Evolutionary conservation across 169 alveolate species (phyloP).

Genomic region (Plasmodium vivax): DNA sequence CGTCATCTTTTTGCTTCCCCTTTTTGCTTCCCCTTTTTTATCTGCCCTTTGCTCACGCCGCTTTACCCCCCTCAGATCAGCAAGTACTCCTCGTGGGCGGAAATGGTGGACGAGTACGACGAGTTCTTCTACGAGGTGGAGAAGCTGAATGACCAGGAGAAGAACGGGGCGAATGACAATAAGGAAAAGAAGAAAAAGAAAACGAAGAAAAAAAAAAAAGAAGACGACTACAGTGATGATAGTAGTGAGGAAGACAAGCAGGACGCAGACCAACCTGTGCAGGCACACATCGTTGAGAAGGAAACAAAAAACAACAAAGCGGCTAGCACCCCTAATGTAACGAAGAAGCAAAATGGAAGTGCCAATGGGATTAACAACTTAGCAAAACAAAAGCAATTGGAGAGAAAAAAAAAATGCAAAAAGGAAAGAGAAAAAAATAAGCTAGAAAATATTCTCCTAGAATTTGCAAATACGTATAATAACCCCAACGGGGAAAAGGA

Average conservation of each 20-base stretch:
- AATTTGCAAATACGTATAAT: constrained; percentile 9
- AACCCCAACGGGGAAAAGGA: not conserved
- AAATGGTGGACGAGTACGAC: constrained; percentile 50
- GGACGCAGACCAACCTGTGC: not conserved
- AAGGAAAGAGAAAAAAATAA: constrained; percentile 17
- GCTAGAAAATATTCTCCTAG: constrained; percentile 27
- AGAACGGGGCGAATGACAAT: not conserved
- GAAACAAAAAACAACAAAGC: not conserved
- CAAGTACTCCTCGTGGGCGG: constrained; percentile 61
- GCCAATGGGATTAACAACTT: not conserved
- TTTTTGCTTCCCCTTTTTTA: not conserved
- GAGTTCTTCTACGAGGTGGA: constrained; percentile 66
- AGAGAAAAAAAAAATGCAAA: constrained; percentile 9
- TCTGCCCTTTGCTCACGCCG: no score
- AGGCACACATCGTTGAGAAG: not conserved
- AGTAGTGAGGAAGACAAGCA: constrained; percentile 21
- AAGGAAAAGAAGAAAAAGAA: constrained; percentile 41
- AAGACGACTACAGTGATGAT: not conserved
- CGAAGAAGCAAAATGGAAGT: not conserved
- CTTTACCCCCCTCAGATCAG: constrained; percentile 5
- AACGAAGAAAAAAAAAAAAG: not conserved
- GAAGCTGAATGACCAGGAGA: constrained; percentile 9
- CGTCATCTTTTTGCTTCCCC: not conserved
- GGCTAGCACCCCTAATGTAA: not conserved
- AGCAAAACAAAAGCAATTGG: not conserved